Conservation (phyloP, 2,329 filamentous ascomycete genomes). For the Colletotrichum australisinense region DNA sequence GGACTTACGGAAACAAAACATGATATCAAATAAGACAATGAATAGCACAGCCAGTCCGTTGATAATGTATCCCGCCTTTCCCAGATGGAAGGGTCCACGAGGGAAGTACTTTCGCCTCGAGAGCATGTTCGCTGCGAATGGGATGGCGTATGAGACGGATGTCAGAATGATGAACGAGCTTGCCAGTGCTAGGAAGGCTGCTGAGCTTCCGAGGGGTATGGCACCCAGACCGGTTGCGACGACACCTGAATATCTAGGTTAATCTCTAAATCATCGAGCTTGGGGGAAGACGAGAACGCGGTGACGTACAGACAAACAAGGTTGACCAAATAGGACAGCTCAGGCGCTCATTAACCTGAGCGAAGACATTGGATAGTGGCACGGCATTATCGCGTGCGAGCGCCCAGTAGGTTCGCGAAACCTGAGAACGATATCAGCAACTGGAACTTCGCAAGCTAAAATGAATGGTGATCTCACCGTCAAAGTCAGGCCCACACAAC, state of each 20-base stretch:
- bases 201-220: slow-evolving; percentile 65
- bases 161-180: slow-evolving; percentile 69
- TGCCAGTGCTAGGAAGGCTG: slow-evolving; percentile 67
- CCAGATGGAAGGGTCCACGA: slow-evolving; percentile 65
- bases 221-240: slow-evolving; percentile 65
- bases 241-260: slow-evolving; percentile 42
- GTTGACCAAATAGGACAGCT: slow-evolving; percentile 71
- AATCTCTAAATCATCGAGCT: not conserved
- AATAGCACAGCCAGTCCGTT: slow-evolving; percentile 63
- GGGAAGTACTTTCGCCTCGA: slow-evolving; percentile 63
- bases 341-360: slow-evolving; percentile 59
- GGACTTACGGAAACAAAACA: slow-evolving; percentile 69
- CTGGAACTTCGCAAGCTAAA: not conserved
- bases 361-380: slow-evolving; percentile 54
- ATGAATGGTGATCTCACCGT: slow-evolving; percentile 46
- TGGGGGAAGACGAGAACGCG: not conserved
- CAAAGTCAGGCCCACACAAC: slow-evolving; percentile 62
- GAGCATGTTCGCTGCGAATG: slow-evolving; percentile 61
- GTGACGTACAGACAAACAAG: slow-evolving; percentile 56
- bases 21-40: slow-evolving; percentile 66
- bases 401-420: slow-evolving; percentile 58
- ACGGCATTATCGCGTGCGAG: slow-evolving; percentile 71
- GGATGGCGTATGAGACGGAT: slow-evolving; percentile 63
- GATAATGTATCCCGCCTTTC: slow-evolving; percentile 59
- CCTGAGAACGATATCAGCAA: slow-evolving; percentile 13